Evolutionary conservation across 345 rosid species (phyloP).

Genomic region (Schrenkiella parvula): DNA sequence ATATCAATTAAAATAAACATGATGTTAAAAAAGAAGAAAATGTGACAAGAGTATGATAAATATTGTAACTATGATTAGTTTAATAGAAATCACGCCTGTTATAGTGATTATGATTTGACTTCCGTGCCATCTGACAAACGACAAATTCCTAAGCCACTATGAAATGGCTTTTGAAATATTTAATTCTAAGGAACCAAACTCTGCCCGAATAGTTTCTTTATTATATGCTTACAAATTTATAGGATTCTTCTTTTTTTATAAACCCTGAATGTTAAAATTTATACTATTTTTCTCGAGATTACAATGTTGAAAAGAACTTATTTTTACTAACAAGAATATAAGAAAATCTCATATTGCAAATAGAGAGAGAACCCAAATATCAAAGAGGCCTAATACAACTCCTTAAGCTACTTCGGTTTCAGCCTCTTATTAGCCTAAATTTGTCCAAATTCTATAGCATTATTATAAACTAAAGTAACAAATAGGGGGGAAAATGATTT

Average conservation of each 20-base stretch:
- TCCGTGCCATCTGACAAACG: slow-evolving; percentile 21
- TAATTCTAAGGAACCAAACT: background rate
- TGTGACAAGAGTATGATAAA: background rate
- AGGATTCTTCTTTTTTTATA: too few species aligned
- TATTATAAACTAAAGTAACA: background rate
- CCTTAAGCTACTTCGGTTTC: background rate
- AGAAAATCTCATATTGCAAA: too few species aligned
- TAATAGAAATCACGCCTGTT: background rate
- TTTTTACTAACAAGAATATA: too few species aligned
- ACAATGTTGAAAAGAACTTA: too few species aligned
- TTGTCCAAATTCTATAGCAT: background rate
- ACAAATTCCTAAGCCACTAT: slow-evolving; percentile 26
- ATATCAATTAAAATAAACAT: background rate
- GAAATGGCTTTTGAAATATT: background rate
- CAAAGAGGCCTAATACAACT: too few species aligned
- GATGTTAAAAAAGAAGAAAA: background rate
- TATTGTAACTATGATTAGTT: too few species aligned
- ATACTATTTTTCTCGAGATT: too few species aligned
- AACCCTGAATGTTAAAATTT: too few species aligned
- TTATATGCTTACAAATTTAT: background rate
- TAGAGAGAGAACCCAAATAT: too few species aligned
- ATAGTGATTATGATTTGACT: slow-evolving; percentile 9
- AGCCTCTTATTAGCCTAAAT: background rate
- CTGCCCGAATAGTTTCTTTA: background rate
- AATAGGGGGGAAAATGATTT: background rate